Evolutionary conservation across 2,329 filamentous ascomycete species (phyloP).

Genomic region (Cytospora paraplurivora): DNA sequence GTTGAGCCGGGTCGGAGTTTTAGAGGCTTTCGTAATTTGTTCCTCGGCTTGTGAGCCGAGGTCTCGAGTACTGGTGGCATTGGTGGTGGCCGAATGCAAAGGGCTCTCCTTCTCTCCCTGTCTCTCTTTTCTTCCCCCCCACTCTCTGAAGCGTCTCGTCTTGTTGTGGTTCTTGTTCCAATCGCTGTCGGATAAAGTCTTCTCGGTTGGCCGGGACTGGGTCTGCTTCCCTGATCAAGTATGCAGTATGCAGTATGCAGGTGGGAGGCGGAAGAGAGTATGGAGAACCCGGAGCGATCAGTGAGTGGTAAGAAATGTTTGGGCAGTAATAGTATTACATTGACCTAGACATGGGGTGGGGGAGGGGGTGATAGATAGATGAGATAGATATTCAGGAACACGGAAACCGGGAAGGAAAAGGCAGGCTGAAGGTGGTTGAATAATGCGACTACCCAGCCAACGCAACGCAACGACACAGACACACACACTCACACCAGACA

Average conservation of each 20-base stretch:
- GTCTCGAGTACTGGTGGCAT: slow-evolving; percentile 29
- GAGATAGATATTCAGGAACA: background rate
- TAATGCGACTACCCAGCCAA: background rate
- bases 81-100: slow-evolving; percentile 3
- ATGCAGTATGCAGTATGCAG: too few relatives aligned
- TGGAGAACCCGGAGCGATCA: too few relatives aligned
- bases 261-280: too few relatives aligned
- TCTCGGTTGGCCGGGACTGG: too few relatives aligned
- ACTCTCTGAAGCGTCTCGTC: too few relatives aligned
- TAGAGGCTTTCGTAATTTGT: slow-evolving; percentile 38
- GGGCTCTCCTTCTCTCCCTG: background rate
- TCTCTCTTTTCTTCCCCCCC: too few relatives aligned
- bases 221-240: too few relatives aligned
- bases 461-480: background rate
- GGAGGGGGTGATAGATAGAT: background rate
- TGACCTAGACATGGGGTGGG: background rate
- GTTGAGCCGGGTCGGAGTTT: slow-evolving; percentile 23
- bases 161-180: too few relatives aligned
- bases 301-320: too few relatives aligned
- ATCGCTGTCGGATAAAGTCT: too few relatives aligned
- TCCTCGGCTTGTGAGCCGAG: slow-evolving; percentile 34
- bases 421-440: background rate
- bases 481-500: too few relatives aligned
- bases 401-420: background rate
- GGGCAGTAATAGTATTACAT: background rate